These are phyloP conservation scores for Plantago ovata DNA, from an alignment of 257 asterid genomes.

Conservation along the genomic window DNA sequence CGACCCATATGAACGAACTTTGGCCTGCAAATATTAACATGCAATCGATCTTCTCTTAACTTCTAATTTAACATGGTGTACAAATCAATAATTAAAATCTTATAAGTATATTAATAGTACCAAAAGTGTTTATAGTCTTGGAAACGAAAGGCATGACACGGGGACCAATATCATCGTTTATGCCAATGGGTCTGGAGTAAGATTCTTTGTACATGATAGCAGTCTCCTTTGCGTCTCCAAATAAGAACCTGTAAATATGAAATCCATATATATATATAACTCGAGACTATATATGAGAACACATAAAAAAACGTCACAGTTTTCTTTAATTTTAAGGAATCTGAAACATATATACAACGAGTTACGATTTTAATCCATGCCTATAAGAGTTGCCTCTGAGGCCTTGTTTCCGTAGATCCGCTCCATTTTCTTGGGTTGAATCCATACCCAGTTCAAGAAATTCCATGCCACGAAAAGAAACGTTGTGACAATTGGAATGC, in stretches of 20 bases:
- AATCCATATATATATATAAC: too few relatives aligned
- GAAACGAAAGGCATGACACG: slow-evolving; percentile 26
- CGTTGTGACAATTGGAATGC: background rate
- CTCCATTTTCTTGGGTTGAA: slow-evolving; percentile 23
- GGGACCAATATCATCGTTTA: slow-evolving; percentile 18
- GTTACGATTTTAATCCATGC: too few relatives aligned
- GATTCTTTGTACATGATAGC: slow-evolving; percentile 13
- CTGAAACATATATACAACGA: too few relatives aligned
- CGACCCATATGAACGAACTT: slow-evolving; percentile 26
- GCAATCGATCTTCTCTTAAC: background rate
- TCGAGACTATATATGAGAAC: too few relatives aligned
- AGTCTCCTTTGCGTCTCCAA: slow-evolving; percentile 24
- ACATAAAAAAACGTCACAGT: too few relatives aligned
- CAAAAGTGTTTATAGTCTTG: slow-evolving; percentile 18
- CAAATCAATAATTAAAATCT: too few relatives aligned
- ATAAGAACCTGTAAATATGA: slow-evolving; percentile 21
- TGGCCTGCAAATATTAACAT: slow-evolving; percentile 14
- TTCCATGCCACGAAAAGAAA: slow-evolving; percentile 8
- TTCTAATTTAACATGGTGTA: too few relatives aligned
- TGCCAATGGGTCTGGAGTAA: slow-evolving; percentile 19
- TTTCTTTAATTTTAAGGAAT: too few relatives aligned
- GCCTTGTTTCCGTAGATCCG: slow-evolving; percentile 21
- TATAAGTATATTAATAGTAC: slow-evolving; percentile 3
- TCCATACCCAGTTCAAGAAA: slow-evolving; percentile 24
- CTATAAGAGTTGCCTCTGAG: slow-evolving; percentile 25